These are phyloP conservation scores for Didymella segeticola DNA, from an alignment of 2,329 filamentous ascomycete genomes.

Conservation along the genomic window DNA sequence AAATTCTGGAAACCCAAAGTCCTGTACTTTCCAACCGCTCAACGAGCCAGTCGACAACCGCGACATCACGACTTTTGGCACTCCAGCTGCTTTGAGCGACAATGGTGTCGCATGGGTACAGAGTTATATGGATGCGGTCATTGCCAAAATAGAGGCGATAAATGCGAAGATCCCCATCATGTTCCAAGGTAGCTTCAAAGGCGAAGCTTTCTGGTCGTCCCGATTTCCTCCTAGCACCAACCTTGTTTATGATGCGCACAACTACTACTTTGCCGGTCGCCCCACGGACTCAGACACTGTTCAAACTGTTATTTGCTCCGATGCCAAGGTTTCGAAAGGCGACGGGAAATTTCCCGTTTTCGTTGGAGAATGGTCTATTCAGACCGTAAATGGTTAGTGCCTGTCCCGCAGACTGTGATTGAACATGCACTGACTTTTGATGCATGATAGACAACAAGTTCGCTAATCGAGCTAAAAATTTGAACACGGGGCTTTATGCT, in stretches of 20 bases:
- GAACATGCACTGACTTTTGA: too few species aligned
- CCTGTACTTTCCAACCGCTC: conserved; percentile 47
- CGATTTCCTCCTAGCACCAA: conserved; percentile 17
- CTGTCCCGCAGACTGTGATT: too few species aligned
- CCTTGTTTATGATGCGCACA: conserved; percentile 32
- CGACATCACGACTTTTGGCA: conserved; percentile 43
- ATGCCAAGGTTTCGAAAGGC: conserved; percentile 21
- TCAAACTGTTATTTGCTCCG: conserved; percentile 17
- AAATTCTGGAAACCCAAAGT: conserved; percentile 33
- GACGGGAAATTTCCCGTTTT: conserved; percentile 34
- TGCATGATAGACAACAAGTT: conserved; percentile 43
- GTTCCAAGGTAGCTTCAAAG: conserved; percentile 28
- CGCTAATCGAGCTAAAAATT: conserved; percentile 32
- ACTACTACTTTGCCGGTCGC: conserved; percentile 34
- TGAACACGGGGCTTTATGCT: conserved; percentile 44
- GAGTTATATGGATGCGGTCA: conserved; percentile 39
- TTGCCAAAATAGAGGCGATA: conserved; percentile 20
- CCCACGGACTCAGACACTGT: conserved; percentile 22
- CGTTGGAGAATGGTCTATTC: conserved; percentile 47
- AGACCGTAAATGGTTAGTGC: too few species aligned
- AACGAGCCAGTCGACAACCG: conserved; percentile 48
- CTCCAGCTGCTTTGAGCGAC: conserved; percentile 37
- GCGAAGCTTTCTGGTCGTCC: conserved; percentile 28
- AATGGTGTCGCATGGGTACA: conserved; percentile 40
- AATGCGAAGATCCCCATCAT: conserved; percentile 25